Conservation (phyloP, 2,329 filamentous ascomycete species). For the Oidium heveae region DNA sequence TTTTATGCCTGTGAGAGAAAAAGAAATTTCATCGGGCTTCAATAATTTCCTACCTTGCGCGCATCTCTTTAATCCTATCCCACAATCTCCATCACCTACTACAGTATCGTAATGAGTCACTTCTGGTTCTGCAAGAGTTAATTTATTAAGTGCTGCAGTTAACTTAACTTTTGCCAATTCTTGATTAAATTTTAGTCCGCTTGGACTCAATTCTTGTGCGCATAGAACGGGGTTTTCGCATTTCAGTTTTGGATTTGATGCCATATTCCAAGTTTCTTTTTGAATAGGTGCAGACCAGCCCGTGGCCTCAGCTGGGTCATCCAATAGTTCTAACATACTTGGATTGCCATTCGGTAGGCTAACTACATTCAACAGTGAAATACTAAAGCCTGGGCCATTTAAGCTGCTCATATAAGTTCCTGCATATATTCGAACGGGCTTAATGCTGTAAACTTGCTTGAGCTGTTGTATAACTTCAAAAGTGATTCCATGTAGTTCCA, state of each 20-base stretch:
- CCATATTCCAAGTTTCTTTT: slow-evolving; percentile 30
- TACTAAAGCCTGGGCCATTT: slow-evolving; percentile 46
- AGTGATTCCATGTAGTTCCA: slow-evolving; percentile 42
- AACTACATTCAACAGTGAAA: slow-evolving; percentile 35
- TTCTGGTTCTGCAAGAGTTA: slow-evolving; percentile 38
- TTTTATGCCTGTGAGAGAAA: no score
- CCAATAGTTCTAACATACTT: slow-evolving; percentile 38
- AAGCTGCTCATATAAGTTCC: slow-evolving; percentile 50
- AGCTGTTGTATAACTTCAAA: slow-evolving; percentile 39
- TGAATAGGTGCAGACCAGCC: slow-evolving; percentile 39
- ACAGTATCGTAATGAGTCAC: slow-evolving; percentile 44
- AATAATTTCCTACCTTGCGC: slow-evolving; percentile 23
- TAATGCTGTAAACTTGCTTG: slow-evolving; percentile 29
- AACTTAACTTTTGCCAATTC: slow-evolving; percentile 25
- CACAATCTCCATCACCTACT: slow-evolving; percentile 49
- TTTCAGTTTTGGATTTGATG: slow-evolving; percentile 13
- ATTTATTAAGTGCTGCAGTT: slow-evolving; percentile 25
- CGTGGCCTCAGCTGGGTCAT: slow-evolving; percentile 38
- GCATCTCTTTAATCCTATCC: slow-evolving; percentile 40
- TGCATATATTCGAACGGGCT: slow-evolving; percentile 32
- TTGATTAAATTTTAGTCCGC: slow-evolving; percentile 11
- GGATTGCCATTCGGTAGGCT: slow-evolving; percentile 21
- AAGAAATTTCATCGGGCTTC: no score
- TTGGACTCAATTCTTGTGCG: slow-evolving; percentile 14
- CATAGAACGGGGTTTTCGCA: slow-evolving; percentile 5